A percentile compares a stretch with the other conserved stretches of the same genome.
These are phyloP conservation scores for Cyberlindnera nakhonratchasimensis DNA, from an alignment of 805 yeast species.

Conservation along the genomic window DNA sequence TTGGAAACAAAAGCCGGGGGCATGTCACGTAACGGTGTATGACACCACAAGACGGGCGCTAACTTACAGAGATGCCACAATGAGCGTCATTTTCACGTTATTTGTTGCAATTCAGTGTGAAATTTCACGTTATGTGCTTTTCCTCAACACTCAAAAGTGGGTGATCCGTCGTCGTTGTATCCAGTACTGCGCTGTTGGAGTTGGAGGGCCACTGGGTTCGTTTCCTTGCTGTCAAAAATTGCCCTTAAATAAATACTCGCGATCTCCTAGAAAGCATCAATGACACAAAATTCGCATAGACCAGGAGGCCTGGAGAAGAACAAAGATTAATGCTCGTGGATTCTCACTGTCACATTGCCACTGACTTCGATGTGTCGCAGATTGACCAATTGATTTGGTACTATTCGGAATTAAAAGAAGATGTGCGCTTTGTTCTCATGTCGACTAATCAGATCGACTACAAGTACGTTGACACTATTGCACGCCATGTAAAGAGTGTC, in stretches of 20 bases:
- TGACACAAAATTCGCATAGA: too few species aligned
- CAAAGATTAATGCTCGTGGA: conserved; percentile 27
- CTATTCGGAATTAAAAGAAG: conserved; percentile 7
- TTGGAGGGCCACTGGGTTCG: not conserved
- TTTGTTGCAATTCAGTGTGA: too few species aligned
- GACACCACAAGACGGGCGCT: not conserved
- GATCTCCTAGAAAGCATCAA: not conserved
- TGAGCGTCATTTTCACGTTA: conserved; percentile 52
- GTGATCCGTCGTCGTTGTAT: too few species aligned
- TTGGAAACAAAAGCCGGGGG: too few species aligned
- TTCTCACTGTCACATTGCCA: conserved; percentile 37
- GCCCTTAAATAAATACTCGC: not conserved
- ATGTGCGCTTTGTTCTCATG: conserved; percentile 36
- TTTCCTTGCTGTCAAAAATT: conserved; percentile 1
- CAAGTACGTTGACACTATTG: conserved; percentile 25
- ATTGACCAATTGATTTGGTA: conserved; percentile 3
- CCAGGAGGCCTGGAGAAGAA: not conserved
- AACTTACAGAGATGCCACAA: conserved; percentile 64
- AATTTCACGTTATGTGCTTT: too few species aligned
- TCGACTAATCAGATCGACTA: conserved; percentile 43
- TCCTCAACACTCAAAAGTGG: too few species aligned
- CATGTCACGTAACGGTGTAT: not conserved
- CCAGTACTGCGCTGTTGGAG: too few species aligned
- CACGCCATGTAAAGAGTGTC: conserved; percentile 18
- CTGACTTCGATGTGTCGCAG: conserved; percentile 8